These are phyloP conservation scores for Corylus americana DNA, from an alignment of 306 rosid genomes.

Conservation along the genomic window DNA sequence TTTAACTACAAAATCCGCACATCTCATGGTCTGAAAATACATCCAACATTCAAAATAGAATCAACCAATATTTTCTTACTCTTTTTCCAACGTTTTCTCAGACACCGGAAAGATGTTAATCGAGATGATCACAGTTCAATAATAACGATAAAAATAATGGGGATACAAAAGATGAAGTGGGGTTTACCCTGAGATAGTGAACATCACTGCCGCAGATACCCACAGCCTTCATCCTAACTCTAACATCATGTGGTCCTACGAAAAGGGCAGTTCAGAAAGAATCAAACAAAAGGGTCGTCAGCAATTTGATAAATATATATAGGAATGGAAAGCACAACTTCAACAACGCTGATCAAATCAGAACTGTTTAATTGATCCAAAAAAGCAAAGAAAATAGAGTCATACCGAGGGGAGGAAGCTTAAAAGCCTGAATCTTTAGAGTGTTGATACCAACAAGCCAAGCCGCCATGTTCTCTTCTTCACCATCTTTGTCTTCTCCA, in stretches of 20 bases:
- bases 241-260: slow-evolving; percentile 78
- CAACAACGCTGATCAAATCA: background rate
- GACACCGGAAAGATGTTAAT: background rate
- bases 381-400: background rate
- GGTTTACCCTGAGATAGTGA: slow-evolving; percentile 72
- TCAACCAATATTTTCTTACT: background rate
- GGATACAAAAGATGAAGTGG: background rate
- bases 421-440: slow-evolving; percentile 86
- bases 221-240: slow-evolving; percentile 82
- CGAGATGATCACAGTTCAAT: background rate
- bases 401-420: slow-evolving; percentile 74
- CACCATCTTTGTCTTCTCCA: slow-evolving; percentile 44
- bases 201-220: slow-evolving; percentile 98
- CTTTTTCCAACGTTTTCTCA: background rate
- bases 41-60: slow-evolving; percentile 19
- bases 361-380: background rate
- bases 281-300: slow-evolving; percentile 8
- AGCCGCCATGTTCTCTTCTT: slow-evolving; percentile 80
- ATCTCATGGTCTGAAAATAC: slow-evolving; percentile 60
- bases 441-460: slow-evolving; percentile 76
- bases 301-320: background rate
- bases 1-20: slow-evolving; percentile 70
- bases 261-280: slow-evolving; percentile 11
- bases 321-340: background rate
- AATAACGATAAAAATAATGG: background rate